Evolutionary conservation across 495 filamentous ascomycete genomes (phyloP).

Genomic region (Cercophora samala): DNA sequence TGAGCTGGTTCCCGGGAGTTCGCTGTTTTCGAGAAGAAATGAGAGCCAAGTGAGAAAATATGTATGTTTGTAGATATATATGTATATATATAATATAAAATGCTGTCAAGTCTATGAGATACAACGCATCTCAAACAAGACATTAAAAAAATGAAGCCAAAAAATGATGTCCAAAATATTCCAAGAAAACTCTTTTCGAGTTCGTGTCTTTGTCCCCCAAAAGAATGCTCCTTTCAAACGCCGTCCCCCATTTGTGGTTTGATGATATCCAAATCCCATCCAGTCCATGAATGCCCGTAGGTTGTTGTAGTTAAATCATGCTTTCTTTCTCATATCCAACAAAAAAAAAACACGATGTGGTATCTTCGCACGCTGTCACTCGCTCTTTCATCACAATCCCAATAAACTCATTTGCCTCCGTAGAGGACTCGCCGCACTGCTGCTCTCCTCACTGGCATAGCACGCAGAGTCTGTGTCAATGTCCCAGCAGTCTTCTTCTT

Average conservation of each 20-base stretch:
- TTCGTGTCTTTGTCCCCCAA: background rate
- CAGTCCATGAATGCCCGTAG: background rate
- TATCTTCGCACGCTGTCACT: conserved; percentile 6
- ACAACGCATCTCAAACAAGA: background rate
- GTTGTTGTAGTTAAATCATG: background rate
- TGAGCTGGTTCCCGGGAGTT: no score
- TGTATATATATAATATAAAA: background rate
- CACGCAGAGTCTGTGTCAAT: conserved; percentile 76
- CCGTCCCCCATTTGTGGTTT: background rate
- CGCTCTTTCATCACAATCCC: conserved; percentile 36
- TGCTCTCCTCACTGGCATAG: conserved; percentile 62
- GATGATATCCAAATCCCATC: background rate
- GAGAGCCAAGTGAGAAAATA: no score
- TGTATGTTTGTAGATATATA: background rate
- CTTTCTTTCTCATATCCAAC: conserved; percentile 2
- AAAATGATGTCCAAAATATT: background rate
- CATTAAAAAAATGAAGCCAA: background rate
- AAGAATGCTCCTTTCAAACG: background rate
- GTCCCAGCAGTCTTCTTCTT: conserved; percentile 65
- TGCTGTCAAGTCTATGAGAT: background rate
- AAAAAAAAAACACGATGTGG: conserved; percentile 11
- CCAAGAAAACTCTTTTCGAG: background rate
- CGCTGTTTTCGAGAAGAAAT: no score
- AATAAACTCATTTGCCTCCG: conserved; percentile 65
- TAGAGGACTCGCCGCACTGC: conserved; percentile 60